A percentile compares a stretch with the other conserved stretches of the same genome.
Conservation (phyloP, 129 eudicot genomes). For the Daucus carota region DH1_v3.0 NC_030389.2:41402501-41403000, state of each 20-base stretch:
- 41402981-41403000: conserved; percentile 38
- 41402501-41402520: conserved; percentile 5
- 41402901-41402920: conserved; percentile 17
- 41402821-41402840: too few relatives aligned
- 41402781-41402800: not conserved
- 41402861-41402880: not conserved
- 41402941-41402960: conserved; percentile 74
- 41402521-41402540: conserved; percentile 6
- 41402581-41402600: conserved; percentile 35
- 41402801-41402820: not conserved
- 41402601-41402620: conserved; percentile 67
- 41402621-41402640: conserved; percentile 84
- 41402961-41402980: conserved; percentile 49
- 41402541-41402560: not conserved
- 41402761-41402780: not conserved
- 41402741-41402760: not conserved
- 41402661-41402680: conserved; percentile 47
- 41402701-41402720: not conserved
- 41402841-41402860: too few relatives aligned
- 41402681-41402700: conserved; percentile 17
- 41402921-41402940: conserved; percentile 83
- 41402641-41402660: conserved; percentile 77
- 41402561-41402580: conserved; percentile 16
- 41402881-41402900: not conserved
- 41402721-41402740: not conserved